phyloP scores from a whole-genome alignment of 345 rosid genomes.

The Lenwebbia sp. region DNA sequence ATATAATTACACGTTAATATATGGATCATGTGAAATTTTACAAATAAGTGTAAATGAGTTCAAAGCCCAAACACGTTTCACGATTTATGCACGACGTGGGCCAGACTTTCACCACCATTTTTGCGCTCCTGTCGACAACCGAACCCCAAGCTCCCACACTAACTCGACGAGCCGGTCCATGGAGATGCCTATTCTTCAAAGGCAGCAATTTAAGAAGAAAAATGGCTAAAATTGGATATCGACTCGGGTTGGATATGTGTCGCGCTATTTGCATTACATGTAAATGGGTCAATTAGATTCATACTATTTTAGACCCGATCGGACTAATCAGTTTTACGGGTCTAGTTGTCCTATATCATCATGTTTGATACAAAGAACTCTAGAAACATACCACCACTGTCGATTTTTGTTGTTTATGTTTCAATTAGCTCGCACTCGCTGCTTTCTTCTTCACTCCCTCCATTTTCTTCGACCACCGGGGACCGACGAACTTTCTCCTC shows the following conservation, averaged over 20 bases:
- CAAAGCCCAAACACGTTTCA: neutral
- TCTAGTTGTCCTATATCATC: neutral
- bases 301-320: rapidly evolving
- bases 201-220: neutral
- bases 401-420: neutral
- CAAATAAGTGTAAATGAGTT: neutral
- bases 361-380: neutral
- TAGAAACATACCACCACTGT: neutral
- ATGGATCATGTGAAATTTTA: neutral
- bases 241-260: rapidly evolving
- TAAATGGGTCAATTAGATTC: neutral
- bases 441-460: neutral
- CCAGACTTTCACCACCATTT: neutral
- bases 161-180: neutral
- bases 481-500: neutral
- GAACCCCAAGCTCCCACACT: neutral
- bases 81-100: neutral
- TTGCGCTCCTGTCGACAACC: neutral
- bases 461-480: neutral
- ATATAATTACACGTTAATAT: no score
- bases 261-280: neutral
- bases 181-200: neutral
- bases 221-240: neutral
- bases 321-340: rapidly evolving
- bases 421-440: neutral